Conservation (phyloP, 495 filamentous ascomycete species). For the Cudoniella acicularis region DNA sequence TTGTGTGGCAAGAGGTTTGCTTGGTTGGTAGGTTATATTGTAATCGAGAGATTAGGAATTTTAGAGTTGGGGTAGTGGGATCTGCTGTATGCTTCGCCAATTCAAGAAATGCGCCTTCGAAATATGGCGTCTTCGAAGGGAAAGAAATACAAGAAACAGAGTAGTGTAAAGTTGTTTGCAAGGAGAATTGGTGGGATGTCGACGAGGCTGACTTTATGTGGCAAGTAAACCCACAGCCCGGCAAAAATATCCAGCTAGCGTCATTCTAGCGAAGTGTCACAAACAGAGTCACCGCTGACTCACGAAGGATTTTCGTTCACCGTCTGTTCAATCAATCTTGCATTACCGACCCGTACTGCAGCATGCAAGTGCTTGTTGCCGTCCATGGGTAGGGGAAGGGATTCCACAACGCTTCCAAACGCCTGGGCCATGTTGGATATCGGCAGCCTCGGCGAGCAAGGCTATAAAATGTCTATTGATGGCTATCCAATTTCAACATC, state of each 20-base stretch:
- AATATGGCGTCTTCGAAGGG: conserved; percentile 50
- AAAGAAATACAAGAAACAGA: neutral
- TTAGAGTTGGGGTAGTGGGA: neutral
- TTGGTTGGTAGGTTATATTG: neutral
- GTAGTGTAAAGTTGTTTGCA: neutral
- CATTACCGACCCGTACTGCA: neutral
- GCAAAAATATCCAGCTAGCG: neutral
- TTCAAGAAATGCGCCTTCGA: conserved; percentile 41
- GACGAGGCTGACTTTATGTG: conserved; percentile 25
- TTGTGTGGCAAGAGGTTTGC: conserved; percentile 1
- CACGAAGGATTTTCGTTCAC: neutral
- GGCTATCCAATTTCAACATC: neutral
- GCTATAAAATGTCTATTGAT: neutral
- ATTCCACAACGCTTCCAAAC: neutral
- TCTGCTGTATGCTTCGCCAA: neutral
- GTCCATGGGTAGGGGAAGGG: neutral
- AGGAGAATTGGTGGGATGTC: neutral
- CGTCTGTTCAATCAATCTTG: neutral
- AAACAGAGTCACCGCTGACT: conserved; percentile 12
- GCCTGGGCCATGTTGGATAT: neutral
- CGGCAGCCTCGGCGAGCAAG: conserved; percentile 3
- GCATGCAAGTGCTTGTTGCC: neutral
- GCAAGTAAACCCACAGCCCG: neutral
- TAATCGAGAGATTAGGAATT: neutral
- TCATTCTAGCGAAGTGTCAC: neutral